Conservation (phyloP, 306 rosid genomes). For the Prinsepia uniflora region DNA sequence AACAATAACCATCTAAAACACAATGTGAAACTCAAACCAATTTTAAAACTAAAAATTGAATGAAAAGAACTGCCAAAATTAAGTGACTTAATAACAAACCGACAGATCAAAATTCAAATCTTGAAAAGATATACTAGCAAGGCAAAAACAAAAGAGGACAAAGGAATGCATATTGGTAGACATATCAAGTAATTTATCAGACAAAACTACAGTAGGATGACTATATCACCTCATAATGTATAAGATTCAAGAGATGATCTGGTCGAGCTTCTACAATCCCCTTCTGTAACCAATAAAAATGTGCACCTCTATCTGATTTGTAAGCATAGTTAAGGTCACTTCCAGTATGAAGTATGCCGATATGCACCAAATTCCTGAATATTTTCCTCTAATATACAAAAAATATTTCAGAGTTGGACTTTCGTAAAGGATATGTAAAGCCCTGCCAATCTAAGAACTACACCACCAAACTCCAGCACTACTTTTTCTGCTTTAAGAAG, state of each 20-base stretch:
- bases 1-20: neutral
- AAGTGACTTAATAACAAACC: neutral
- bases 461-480: slow-evolving; percentile 74
- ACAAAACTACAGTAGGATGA: slow-evolving; percentile 17
- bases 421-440: slow-evolving; percentile 84
- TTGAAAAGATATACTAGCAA: no score
- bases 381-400: neutral
- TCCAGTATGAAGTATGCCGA: slow-evolving; percentile 2
- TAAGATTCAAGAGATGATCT: slow-evolving; percentile 84
- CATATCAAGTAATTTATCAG: neutral
- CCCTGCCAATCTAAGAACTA: slow-evolving; percentile 77
- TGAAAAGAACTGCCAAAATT: neutral
- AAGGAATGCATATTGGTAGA: neutral
- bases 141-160: neutral
- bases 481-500: slow-evolving; percentile 79
- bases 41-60: neutral
- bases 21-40: neutral
- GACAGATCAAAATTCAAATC: neutral
- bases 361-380: neutral
- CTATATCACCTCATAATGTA: slow-evolving; percentile 85
- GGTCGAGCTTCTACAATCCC: slow-evolving; percentile 74
- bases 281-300: slow-evolving; percentile 75
- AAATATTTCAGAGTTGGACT: slow-evolving; percentile 20
- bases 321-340: slow-evolving; percentile 57
- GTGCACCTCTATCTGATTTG: slow-evolving; percentile 87